Percentiles rank a stretch among this genome's conserved stretches.
Evolutionary conservation across 208 protist genomes (phyloP).

Genomic region (Angomonas ambiguus): DNA sequence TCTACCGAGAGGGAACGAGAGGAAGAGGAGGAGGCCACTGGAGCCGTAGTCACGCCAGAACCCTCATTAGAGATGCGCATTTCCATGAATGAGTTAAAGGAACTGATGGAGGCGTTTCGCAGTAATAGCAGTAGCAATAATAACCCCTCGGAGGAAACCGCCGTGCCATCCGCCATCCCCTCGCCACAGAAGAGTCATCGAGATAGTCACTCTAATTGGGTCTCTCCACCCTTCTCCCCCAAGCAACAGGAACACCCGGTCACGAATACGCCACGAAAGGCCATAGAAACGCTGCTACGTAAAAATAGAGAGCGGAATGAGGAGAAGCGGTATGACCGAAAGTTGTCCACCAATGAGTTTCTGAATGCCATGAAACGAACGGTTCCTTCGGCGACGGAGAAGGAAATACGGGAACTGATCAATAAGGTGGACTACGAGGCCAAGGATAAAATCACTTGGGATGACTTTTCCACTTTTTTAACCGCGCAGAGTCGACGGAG

Average conservation of each 20-base stretch:
- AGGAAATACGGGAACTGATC: slow-evolving; percentile 53
- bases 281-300: neutral
- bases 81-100: slow-evolving; percentile 37
- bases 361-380: slow-evolving; percentile 18
- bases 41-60: neutral
- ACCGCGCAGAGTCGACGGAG: slow-evolving; percentile 58
- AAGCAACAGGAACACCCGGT: neutral
- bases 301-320: neutral
- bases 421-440: slow-evolving; percentile 73
- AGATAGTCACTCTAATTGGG: neutral
- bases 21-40: neutral
- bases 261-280: neutral
- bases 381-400: slow-evolving; percentile 30
- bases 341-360: slow-evolving; percentile 24
- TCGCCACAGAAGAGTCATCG: neutral
- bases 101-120: slow-evolving; percentile 46
- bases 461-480: slow-evolving; percentile 76
- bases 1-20: neutral
- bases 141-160: neutral
- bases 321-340: slow-evolving; percentile 14
- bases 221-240: neutral
- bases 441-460: slow-evolving; percentile 56
- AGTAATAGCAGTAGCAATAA: neutral
- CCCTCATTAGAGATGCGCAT: slow-evolving; percentile 44
- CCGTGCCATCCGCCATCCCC: neutral